phyloP scores from a whole-genome alignment of 2,329 filamentous ascomycete species.

The Pyrenophora seminiperda region DNA sequence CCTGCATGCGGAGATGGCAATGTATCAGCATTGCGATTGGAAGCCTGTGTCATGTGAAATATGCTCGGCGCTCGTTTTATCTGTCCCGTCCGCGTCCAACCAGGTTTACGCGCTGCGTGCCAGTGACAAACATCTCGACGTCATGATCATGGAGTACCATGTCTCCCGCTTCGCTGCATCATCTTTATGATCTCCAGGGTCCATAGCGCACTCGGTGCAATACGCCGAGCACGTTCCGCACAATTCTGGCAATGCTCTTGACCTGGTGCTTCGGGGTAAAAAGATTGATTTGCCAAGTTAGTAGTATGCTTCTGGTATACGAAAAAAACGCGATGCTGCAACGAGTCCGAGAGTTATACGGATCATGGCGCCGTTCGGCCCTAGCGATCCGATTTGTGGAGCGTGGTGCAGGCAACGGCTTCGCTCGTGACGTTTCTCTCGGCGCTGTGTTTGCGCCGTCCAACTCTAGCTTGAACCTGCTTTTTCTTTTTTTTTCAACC shows the following conservation, averaged over 20 bases:
- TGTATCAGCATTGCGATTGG: constrained; percentile 9
- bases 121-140: constrained; percentile 13
- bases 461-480: constrained; percentile 3
- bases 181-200: constrained; percentile 24
- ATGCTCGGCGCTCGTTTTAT: constrained; percentile 15
- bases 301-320: constrained; percentile 1
- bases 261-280: background rate
- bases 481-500: constrained; percentile 1
- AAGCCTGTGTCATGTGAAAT: constrained; percentile 6
- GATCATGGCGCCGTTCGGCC: constrained; percentile 13
- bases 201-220: constrained; percentile 9
- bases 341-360: constrained; percentile 17
- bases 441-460: constrained; percentile 10
- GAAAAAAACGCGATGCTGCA: constrained; percentile 11
- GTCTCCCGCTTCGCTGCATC: constrained; percentile 13
- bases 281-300: constrained; percentile 2
- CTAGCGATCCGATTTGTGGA: constrained; percentile 23
- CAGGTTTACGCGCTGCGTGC: background rate
- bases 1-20: constrained; percentile 8
- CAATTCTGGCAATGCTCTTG: constrained; percentile 4
- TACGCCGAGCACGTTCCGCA: constrained; percentile 8
- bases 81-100: constrained; percentile 1
- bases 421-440: constrained; percentile 8
- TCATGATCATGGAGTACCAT: constrained; percentile 22
- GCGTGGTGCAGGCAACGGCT: constrained; percentile 22